phyloP scores from a whole-genome alignment of 352 stramenopile genomes.

The Saprolegnia parasitica region DNA sequence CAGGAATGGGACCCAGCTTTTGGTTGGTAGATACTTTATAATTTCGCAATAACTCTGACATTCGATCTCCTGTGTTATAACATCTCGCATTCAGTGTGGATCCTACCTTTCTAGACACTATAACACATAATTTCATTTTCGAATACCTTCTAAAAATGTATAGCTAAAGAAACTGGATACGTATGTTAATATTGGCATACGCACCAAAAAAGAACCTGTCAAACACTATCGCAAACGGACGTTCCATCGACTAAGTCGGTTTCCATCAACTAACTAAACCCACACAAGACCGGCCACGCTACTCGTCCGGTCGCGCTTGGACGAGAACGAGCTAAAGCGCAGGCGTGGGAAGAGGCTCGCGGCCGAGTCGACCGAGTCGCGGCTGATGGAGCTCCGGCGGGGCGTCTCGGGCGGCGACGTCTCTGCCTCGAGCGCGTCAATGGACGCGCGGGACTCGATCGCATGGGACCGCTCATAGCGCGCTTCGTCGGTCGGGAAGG shows the following conservation, averaged over 20 bases:
- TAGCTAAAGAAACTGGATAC: not conserved
- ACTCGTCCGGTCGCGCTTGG: conserved; percentile 2
- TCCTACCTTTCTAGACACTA: no score
- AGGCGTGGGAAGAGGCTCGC: conserved; percentile 4
- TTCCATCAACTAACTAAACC: not conserved
- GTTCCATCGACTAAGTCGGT: not conserved
- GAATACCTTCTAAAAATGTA: not conserved
- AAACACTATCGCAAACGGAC: not conserved
- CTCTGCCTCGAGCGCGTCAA: conserved; percentile 11
- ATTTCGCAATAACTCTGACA: not conserved
- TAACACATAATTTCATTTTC: not conserved
- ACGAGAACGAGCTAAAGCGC: conserved; percentile 12
- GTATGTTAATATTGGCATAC: not conserved
- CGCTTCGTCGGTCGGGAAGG: conserved; percentile 68
- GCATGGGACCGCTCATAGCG: conserved; percentile 67
- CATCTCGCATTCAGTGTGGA: no score
- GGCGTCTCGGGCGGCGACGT: not conserved
- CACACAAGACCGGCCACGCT: not conserved
- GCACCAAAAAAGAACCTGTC: not conserved
- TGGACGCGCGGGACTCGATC: conserved; percentile 64
- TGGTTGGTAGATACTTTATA: conserved; percentile 25
- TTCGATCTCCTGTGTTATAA: no score
- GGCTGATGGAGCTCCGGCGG: not conserved
- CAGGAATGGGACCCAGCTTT: conserved; percentile 19
- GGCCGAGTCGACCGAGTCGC: not conserved